phyloP scores from a whole-genome alignment of 2,329 filamentous ascomycete species.

The Phialocephala subalpina region DNA sequence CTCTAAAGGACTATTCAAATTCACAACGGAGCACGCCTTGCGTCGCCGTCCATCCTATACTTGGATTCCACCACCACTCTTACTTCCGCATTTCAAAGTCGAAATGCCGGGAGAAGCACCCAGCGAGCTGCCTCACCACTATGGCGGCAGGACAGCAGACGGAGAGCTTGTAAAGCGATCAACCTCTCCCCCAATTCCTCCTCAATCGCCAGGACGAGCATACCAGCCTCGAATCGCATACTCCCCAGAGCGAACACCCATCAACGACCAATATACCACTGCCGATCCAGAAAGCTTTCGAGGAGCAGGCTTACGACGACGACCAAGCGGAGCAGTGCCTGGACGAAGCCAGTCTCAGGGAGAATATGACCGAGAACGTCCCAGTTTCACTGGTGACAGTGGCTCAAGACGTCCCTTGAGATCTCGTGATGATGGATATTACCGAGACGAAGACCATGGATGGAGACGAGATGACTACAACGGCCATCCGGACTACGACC shows the following conservation, averaged over 20 bases:
- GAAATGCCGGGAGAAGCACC: slow-evolving; percentile 30
- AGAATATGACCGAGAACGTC: slow-evolving; percentile 31
- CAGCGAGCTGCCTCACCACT: slow-evolving; percentile 34
- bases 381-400: slow-evolving; percentile 23
- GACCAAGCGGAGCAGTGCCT: slow-evolving; percentile 29
- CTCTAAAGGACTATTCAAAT: slow-evolving; percentile 3
- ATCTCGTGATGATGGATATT: slow-evolving; percentile 33
- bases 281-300: slow-evolving; percentile 20
- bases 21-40: slow-evolving; percentile 29
- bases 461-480: slow-evolving; percentile 23
- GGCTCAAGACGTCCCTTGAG: slow-evolving; percentile 27
- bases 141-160: slow-evolving; percentile 32
- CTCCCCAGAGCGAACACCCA: slow-evolving; percentile 33
- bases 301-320: slow-evolving; percentile 32
- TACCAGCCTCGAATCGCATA: slow-evolving; percentile 28
- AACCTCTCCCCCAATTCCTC: slow-evolving; percentile 17
- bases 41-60: slow-evolving; percentile 27
- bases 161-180: slow-evolving; percentile 35
- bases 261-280: slow-evolving; percentile 21
- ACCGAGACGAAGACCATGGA: slow-evolving; percentile 26
- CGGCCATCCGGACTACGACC: slow-evolving; percentile 37
- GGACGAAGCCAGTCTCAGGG: slow-evolving; percentile 29
- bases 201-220: slow-evolving; percentile 27
- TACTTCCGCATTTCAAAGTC: slow-evolving; percentile 22
- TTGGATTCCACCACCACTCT: slow-evolving; percentile 26